Evolutionary conservation across 164 flowering plant species (phyloP).

Genomic region (Taxillus chinensis): DNA sequence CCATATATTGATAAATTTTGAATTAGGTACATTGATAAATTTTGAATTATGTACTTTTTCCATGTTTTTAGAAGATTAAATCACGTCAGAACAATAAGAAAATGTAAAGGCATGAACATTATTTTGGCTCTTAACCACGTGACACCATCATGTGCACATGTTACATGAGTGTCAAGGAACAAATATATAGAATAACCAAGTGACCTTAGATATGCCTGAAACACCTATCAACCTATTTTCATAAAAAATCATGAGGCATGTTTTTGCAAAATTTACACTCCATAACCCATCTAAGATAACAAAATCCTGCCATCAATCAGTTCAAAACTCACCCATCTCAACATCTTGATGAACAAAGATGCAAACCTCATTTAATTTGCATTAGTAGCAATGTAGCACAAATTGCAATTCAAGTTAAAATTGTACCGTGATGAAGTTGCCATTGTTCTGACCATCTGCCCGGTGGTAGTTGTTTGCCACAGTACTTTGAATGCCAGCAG

Average conservation of each 20-base stretch:
- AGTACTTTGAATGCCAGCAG: conserved; percentile 37
- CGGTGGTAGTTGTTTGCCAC: conserved; percentile 35
- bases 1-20: too few relatives aligned
- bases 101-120: not conserved
- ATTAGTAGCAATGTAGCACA: not conserved
- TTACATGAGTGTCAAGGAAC: not conserved
- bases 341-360: not conserved
- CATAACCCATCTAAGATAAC: not conserved
- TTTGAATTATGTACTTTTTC: too few relatives aligned
- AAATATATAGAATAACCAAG: not conserved
- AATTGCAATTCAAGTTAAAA: not conserved
- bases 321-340: not conserved
- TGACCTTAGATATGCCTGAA: not conserved
- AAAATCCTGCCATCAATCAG: not conserved
- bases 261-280: not conserved
- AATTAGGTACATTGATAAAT: too few relatives aligned
- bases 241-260: not conserved
- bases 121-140: not conserved
- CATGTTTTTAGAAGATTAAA: not conserved
- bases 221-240: not conserved
- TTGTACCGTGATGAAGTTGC: conserved; percentile 47
- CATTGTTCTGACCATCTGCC: conserved; percentile 53
- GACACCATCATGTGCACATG: not conserved
- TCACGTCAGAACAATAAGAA: not conserved
- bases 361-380: not conserved